Percentiles rank a stretch among this genome's conserved stretches.
Evolutionary conservation across 805 yeast genomes (phyloP).

Genomic region (Saccharomycopsis sp.): DNA sequence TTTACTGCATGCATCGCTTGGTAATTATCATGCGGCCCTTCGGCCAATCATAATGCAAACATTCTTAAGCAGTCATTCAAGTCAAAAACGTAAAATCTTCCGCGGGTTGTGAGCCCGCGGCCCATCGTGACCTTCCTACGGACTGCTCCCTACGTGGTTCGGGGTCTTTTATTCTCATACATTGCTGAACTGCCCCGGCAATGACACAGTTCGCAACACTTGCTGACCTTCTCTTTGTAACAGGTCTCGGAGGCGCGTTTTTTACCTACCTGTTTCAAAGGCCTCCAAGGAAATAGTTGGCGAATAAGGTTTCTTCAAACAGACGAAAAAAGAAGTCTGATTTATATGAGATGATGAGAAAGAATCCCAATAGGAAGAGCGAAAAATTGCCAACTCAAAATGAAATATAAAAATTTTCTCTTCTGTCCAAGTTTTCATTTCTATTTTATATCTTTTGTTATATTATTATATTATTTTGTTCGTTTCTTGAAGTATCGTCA

Average conservation of each 20-base stretch:
- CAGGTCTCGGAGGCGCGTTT: not conserved
- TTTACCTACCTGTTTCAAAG: not conserved
- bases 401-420: slow-evolving; percentile 2
- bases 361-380: not conserved
- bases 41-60: slow-evolving; percentile 5
- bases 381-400: not conserved
- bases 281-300: not conserved
- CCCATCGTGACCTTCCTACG: not conserved
- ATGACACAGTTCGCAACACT: not conserved
- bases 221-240: not conserved
- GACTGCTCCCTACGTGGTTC: not conserved
- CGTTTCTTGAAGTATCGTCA: not conserved
- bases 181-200: not conserved
- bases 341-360: not conserved
- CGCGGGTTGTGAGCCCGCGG: not conserved
- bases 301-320: not conserved
- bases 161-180: not conserved
- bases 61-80: slow-evolving; percentile 2
- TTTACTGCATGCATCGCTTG: no score
- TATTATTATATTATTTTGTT: not conserved
- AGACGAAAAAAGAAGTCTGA: not conserved
- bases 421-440: not conserved
- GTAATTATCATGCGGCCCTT: no score
- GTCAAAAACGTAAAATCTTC: not conserved
- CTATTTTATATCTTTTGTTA: not conserved